phyloP scores from a whole-genome alignment of 345 rosid genomes.

The Sonneratia alba region DNA sequence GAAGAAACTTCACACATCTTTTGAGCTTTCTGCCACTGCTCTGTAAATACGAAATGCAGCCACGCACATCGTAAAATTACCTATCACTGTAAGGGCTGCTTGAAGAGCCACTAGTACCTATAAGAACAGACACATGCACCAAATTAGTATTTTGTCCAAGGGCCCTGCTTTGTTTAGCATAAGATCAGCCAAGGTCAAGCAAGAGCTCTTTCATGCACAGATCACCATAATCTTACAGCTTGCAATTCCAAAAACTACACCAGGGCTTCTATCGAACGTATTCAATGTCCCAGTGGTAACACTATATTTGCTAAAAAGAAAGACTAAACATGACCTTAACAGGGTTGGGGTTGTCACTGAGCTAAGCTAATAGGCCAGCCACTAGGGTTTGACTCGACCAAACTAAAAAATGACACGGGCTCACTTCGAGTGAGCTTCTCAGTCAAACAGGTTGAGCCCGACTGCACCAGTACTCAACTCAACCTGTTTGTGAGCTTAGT shows the following conservation, averaged over 20 bases:
- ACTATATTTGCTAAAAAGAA: background rate
- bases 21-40: constrained; percentile 33
- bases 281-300: background rate
- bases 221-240: background rate
- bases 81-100: constrained; percentile 71
- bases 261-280: background rate
- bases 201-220: background rate
- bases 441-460: background rate
- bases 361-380: background rate
- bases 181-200: background rate
- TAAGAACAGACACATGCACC: background rate
- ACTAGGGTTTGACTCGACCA: background rate
- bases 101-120: constrained; percentile 80
- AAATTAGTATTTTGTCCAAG: background rate
- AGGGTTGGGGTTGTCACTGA: background rate
- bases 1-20: constrained; percentile 25
- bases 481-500: background rate
- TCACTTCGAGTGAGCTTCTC: background rate
- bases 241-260: background rate
- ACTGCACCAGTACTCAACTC: background rate
- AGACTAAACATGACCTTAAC: background rate
- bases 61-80: constrained; percentile 67
- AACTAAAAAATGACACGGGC: background rate
- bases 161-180: background rate
- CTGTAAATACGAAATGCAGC: constrained; percentile 78